Evolutionary conservation across 177 flowering plant genomes (phyloP).

Genomic region (Vitis hybrid): DNA sequence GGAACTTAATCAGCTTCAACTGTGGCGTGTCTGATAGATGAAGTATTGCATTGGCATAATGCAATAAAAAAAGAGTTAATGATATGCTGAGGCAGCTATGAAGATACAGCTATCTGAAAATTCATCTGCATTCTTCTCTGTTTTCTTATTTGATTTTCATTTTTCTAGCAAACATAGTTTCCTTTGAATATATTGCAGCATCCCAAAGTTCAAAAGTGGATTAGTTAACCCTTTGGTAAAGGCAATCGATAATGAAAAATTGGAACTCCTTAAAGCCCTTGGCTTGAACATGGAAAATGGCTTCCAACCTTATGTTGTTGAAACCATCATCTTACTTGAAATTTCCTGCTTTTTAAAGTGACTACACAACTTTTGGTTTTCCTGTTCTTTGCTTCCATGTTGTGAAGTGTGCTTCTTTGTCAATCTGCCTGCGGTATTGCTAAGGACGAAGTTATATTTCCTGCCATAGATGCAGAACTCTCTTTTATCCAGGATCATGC

Average conservation of each 20-base stretch:
- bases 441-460: conserved; percentile 91
- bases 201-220: no score
- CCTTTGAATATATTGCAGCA: neutral
- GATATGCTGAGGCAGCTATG: conserved; percentile 76
- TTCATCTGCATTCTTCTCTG: neutral
- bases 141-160: conserved; percentile 82
- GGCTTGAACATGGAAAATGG: no score
- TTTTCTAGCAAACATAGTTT: conserved; percentile 64
- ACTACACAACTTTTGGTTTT: neutral
- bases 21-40: conserved; percentile 62
- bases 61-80: conserved; percentile 74
- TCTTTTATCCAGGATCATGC: conserved; percentile 86
- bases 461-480: conserved; percentile 80
- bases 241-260: no score
- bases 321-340: no score
- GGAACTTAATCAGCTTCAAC: conserved; percentile 1
- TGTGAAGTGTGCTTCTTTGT: conserved; percentile 1
- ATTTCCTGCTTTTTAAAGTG: no score
- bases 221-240: no score
- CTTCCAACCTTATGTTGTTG: no score
- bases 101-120: conserved; percentile 65
- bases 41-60: conserved; percentile 83
- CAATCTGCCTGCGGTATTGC: conserved; percentile 69
- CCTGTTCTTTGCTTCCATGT: conserved; percentile 5
- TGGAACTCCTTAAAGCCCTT: no score